Evolutionary conservation across 345 rosid genomes (phyloP), one percentile per base, ranked within the genome.

Genomic region (Gossypium longicalyx): DNA sequence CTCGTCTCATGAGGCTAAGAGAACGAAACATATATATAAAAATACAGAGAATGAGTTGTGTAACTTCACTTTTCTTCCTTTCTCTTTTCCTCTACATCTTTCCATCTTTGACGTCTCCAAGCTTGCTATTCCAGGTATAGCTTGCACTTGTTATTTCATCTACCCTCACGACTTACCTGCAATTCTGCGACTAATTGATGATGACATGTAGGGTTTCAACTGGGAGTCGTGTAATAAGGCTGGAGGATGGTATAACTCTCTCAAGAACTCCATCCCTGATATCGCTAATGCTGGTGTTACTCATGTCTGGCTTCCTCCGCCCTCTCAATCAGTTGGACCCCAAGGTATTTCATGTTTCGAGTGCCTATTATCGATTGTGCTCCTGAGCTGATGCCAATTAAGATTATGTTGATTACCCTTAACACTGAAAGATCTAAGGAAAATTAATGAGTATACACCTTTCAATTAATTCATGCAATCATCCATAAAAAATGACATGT

Each of bases 251-350:
- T 89, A 94, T 84, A 94, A 88, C 57, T 87, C 84, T 1, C 84
- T 94, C 15, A 86, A 82, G 78, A 89, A 75, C 76, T 70, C 77
- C 22, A 67, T 89, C 54, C 78, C 89, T 64, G 97, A 92, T 44
- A 69, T 92, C 70, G 86, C 85, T 52, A 79, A 51, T n/a, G 89
- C 91, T 22, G 97, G 95, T 67, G 77, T 90, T 62, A 87, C 98
- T 69, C 97, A 90, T 77, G 84, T 94, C 47, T 94, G 97, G 98
- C 97, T 92, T 81, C 98, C 97, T 61, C 97, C 98, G 8, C 80
- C 98, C 2, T 94, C 97, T 57, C 98, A 92, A 25, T 94, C 98
- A 2, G 89, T 54, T 52, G 76, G 83, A 15, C 83, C 84, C 0
- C 79, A 92, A 79, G 97, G 98, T 89, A 73, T n/a, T 25, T 45